A percentile compares a stretch with the other conserved stretches of the same genome.
phyloP scores from a whole-genome alignment of 805 yeast genomes.

The Starmera pachycereana region DNA sequence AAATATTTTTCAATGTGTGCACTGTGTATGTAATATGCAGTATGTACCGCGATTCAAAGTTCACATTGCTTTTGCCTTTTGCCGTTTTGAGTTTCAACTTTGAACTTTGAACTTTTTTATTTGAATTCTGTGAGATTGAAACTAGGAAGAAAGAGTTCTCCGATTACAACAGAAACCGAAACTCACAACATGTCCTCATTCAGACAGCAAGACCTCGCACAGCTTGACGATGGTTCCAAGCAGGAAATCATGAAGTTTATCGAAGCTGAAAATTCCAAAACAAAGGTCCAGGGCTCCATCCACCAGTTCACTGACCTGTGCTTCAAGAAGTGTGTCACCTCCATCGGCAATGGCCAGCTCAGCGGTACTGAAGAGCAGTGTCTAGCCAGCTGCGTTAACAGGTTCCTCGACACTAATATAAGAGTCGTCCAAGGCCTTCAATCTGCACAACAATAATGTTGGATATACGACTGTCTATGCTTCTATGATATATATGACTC shows the following conservation, averaged over 20 bases:
- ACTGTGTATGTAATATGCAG: too few relatives aligned
- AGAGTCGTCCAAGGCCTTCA: conserved; percentile 53
- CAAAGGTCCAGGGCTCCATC: conserved; percentile 78
- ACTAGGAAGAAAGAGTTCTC: too few relatives aligned
- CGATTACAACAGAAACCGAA: too few relatives aligned
- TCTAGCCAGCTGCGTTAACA: conserved; percentile 68
- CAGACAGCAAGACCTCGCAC: conserved; percentile 30
- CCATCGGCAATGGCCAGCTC: conserved; percentile 37
- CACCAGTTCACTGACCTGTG: conserved; percentile 87
- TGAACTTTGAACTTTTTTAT: too few relatives aligned
- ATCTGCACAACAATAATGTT: conserved; percentile 1
- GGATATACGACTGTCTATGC: too few relatives aligned
- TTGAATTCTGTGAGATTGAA: too few relatives aligned
- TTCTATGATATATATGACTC: too few relatives aligned
- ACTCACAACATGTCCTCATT: conserved; percentile 20
- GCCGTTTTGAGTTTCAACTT: too few relatives aligned
- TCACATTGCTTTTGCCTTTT: too few relatives aligned
- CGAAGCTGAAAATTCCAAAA: conserved; percentile 75
- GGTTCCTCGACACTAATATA: conserved; percentile 82
- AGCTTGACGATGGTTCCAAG: conserved; percentile 58
- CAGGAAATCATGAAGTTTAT: conserved; percentile 67
- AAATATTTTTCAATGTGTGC: too few relatives aligned
- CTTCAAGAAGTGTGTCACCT: conserved; percentile 70
- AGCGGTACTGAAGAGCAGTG: conserved; percentile 58
- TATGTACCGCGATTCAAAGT: too few relatives aligned